Conservation (phyloP, 2,329 filamentous ascomycete species). For the Drechmeria coniospora region DNA sequence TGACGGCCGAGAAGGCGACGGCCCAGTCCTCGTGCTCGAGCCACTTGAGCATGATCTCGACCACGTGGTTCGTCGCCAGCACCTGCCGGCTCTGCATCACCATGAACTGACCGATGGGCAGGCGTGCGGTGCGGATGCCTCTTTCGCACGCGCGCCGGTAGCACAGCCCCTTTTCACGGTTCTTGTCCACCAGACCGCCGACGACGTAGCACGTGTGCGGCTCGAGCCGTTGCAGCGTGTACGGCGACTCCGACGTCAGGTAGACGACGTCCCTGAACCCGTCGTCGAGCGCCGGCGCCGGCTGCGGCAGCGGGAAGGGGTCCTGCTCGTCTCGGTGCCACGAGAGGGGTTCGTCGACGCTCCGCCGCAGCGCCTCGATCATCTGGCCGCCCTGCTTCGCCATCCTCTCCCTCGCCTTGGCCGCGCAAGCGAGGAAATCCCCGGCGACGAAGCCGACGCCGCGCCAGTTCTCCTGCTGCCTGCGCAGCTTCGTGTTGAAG, state of each 20-base stretch:
- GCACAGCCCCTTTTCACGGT: constrained; percentile 88
- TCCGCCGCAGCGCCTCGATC: constrained; percentile 38
- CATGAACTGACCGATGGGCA: constrained; percentile 93
- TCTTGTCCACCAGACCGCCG: constrained; percentile 89
- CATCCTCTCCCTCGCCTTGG: constrained; percentile 55
- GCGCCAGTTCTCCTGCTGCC: constrained; percentile 66
- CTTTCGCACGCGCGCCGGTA: constrained; percentile 62
- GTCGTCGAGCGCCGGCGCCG: constrained; percentile 16
- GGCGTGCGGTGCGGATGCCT: constrained; percentile 72
- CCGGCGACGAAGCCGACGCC: constrained; percentile 57
- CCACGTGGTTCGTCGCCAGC: constrained; percentile 85
- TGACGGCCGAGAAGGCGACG: constrained; percentile 70
- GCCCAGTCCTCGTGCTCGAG: constrained; percentile 85
- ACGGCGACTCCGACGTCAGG: constrained; percentile 77
- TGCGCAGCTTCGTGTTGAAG: constrained; percentile 60
- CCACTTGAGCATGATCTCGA: constrained; percentile 94
- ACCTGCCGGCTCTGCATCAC: constrained; percentile 78
- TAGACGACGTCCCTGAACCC: constrained; percentile 51
- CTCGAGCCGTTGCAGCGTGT: constrained; percentile 69
- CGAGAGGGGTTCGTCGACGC: constrained; percentile 12
- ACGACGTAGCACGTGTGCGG: constrained; percentile 86
- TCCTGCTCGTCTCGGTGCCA: constrained; percentile 17
- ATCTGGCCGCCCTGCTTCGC: constrained; percentile 34
- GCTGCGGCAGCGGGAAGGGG: constrained; percentile 17
- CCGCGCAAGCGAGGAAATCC: constrained; percentile 57